phyloP scores from a whole-genome alignment of 208 protist species.

The Phytomonas sp. region DNA sequence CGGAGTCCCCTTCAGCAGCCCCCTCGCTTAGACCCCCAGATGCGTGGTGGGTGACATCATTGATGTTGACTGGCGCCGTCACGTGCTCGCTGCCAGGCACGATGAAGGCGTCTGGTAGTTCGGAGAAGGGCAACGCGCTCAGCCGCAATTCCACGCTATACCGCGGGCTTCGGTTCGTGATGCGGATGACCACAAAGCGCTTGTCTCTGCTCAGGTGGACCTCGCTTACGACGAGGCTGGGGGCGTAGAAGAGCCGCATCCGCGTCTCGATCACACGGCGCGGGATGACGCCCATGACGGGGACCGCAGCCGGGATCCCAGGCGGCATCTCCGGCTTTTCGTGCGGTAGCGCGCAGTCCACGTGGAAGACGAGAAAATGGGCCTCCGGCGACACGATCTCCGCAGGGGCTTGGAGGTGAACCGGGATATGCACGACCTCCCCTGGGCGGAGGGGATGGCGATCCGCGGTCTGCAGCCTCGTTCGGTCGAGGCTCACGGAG shows the following conservation, averaged over 20 bases:
- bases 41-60: slow-evolving; percentile 26
- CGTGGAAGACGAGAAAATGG: slow-evolving; percentile 72
- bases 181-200: slow-evolving; percentile 59
- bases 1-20: slow-evolving; percentile 4
- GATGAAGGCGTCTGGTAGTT: slow-evolving; percentile 56
- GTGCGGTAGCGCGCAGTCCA: slow-evolving; percentile 59
- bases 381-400: slow-evolving; percentile 36
- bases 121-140: slow-evolving; percentile 44
- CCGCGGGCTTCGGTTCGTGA: slow-evolving; percentile 58
- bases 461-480: slow-evolving; percentile 25
- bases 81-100: slow-evolving; percentile 70
- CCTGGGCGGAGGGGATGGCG: slow-evolving; percentile 43
- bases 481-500: slow-evolving; percentile 48
- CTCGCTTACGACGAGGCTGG: slow-evolving; percentile 49
- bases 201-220: slow-evolving; percentile 55
- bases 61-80: slow-evolving; percentile 74
- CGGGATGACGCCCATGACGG: slow-evolving; percentile 83
- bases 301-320: slow-evolving; percentile 67
- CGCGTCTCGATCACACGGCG: slow-evolving; percentile 75
- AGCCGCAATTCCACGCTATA: slow-evolving; percentile 77
- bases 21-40: background rate
- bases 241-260: slow-evolving; percentile 68
- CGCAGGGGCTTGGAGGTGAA: slow-evolving; percentile 40
- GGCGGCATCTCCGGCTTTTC: slow-evolving; percentile 42
- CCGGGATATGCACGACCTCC: slow-evolving; percentile 49